These are phyloP conservation scores for Aphanomyces euteiches DNA, from an alignment of 352 stramenopile species.

Conservation along the genomic window DNA sequence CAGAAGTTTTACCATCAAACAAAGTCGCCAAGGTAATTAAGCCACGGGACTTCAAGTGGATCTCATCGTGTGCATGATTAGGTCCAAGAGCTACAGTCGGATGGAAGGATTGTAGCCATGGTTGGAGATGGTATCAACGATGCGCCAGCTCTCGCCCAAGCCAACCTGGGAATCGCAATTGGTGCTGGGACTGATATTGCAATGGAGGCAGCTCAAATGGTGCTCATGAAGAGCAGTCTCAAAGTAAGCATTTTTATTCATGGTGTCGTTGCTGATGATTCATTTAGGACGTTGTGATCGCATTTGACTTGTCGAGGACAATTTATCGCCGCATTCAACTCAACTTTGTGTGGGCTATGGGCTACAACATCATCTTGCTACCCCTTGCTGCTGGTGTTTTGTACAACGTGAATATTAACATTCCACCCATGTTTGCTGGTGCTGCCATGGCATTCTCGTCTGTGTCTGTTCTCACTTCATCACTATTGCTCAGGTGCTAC, in stretches of 20 bases:
- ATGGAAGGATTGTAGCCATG: conserved; percentile 90
- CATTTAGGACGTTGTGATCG: conserved; percentile 90
- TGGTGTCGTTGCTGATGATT: background rate
- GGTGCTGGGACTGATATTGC: conserved; percentile 96
- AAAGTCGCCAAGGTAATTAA: conserved; percentile 82
- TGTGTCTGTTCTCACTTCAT: conserved; percentile 95
- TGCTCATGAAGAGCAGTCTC: conserved; percentile 35
- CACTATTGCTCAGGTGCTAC: conserved; percentile 92
- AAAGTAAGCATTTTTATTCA: background rate
- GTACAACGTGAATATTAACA: conserved; percentile 90
- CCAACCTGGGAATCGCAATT: conserved; percentile 96
- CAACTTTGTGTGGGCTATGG: conserved; percentile 97
- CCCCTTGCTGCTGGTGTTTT: conserved; percentile 95
- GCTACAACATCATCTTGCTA: conserved; percentile 98
- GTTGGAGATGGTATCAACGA: conserved; percentile 99
- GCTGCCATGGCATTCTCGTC: conserved; percentile 96
- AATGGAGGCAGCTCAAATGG: conserved; percentile 95
- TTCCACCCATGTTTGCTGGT: conserved; percentile 95
- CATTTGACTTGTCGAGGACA: conserved; percentile 92
- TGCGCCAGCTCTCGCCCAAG: conserved; percentile 94
- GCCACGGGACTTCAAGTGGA: background rate
- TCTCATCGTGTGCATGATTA: background rate
- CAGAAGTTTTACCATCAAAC: conserved; percentile 93
- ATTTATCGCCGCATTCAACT: conserved; percentile 96
- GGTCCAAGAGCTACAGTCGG: conserved; percentile 21